phyloP scores from a whole-genome alignment of 2,329 filamentous ascomycete genomes.

The Aspergillus arachidicola region DNA sequence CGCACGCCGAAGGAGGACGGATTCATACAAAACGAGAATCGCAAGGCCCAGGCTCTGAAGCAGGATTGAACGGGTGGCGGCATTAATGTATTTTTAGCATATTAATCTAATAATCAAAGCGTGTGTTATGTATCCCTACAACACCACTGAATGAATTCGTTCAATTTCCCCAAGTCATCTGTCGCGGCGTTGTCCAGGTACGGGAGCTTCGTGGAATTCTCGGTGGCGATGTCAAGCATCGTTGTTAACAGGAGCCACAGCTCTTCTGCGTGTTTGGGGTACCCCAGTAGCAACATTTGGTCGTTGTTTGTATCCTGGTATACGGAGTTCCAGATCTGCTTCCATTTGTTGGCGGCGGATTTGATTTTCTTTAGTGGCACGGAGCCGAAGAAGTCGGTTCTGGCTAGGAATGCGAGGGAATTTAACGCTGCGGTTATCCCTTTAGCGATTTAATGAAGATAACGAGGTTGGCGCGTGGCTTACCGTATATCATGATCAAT shows the following conservation, averaged over 20 bases:
- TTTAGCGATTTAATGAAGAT: not conserved
- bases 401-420: conserved; percentile 33
- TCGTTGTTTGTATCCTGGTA: conserved; percentile 19
- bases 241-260: conserved; percentile 34
- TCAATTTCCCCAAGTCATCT: conserved; percentile 33
- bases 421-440: conserved; percentile 24
- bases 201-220: conserved; percentile 16
- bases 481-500: conserved; percentile 36
- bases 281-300: conserved; percentile 29
- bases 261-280: conserved; percentile 36
- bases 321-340: conserved; percentile 29
- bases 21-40: not conserved
- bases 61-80: not conserved
- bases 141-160: conserved; percentile 34
- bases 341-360: conserved; percentile 32
- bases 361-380: conserved; percentile 29
- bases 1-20: conserved; percentile 18
- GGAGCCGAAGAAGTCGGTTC: conserved; percentile 29
- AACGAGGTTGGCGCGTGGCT: accelerated
- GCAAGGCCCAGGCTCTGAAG: not conserved
- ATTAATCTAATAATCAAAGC: not conserved
- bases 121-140: not conserved
- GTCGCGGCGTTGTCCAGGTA: conserved; percentile 33
- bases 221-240: conserved; percentile 25
- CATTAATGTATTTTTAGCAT: not conserved